phyloP scores from a whole-genome alignment of 768 basidiomycete species.

The Pholiota conissans region DNA sequence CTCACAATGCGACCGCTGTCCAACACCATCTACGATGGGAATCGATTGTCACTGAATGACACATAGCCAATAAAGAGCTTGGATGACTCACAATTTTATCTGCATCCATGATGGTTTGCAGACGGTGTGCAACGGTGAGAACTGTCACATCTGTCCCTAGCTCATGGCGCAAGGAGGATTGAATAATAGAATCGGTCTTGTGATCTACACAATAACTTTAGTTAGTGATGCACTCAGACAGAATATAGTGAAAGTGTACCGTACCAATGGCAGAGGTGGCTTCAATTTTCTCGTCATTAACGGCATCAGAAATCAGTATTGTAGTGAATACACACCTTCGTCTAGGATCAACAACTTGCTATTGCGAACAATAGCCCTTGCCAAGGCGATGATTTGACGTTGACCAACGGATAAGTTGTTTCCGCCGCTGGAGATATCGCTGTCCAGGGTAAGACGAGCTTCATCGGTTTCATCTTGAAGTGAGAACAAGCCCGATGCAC shows the following conservation, averaged over 20 bases:
- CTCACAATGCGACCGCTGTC: slow-evolving; percentile 30
- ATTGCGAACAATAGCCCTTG: slow-evolving; percentile 55
- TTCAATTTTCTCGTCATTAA: neutral
- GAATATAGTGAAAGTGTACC: neutral
- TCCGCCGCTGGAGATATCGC: slow-evolving; percentile 49
- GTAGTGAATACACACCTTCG: slow-evolving; percentile 40
- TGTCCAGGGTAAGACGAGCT: slow-evolving; percentile 48
- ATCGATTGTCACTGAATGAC: neutral
- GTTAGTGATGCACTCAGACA: slow-evolving; percentile 4
- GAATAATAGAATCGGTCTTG: slow-evolving; percentile 67
- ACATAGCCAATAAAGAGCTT: slow-evolving; percentile 12
- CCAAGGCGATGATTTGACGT: slow-evolving; percentile 66
- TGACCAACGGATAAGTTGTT: slow-evolving; percentile 75
- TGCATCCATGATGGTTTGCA: slow-evolving; percentile 67
- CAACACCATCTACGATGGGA: slow-evolving; percentile 40
- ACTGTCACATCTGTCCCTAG: slow-evolving; percentile 59
- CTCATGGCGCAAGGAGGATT: slow-evolving; percentile 64
- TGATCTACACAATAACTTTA: slow-evolving; percentile 35
- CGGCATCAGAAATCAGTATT: neutral
- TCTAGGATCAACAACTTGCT: slow-evolving; percentile 61
- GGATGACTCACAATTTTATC: slow-evolving; percentile 40
- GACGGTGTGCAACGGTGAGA: slow-evolving; percentile 67
- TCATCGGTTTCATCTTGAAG: slow-evolving; percentile 41
- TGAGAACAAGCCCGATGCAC: slow-evolving; percentile 37
- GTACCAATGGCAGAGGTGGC: slow-evolving; percentile 47